A percentile compares a stretch with the other conserved stretches of the same genome.
phyloP scores from a whole-genome alignment of 306 rosid species.

The cucumber (Cucumis sativus) region DNA sequence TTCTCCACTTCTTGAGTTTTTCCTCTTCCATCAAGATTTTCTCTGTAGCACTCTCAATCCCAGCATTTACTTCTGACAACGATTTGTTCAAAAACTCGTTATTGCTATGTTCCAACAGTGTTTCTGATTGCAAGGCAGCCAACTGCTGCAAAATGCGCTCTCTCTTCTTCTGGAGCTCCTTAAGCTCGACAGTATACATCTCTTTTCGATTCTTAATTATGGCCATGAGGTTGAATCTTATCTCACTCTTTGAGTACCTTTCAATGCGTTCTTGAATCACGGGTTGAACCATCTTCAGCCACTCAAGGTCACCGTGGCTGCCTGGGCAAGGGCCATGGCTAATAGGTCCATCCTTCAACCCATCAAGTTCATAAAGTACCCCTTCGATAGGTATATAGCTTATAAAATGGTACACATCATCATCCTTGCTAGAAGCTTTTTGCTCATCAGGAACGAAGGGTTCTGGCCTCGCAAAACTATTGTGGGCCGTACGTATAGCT shows the following conservation, averaged over 20 bases:
- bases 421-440: conserved; percentile 77
- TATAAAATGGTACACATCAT: conserved; percentile 89
- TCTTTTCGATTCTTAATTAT: conserved; percentile 87
- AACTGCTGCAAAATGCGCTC: conserved; percentile 92
- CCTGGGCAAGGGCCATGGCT: conserved; percentile 92
- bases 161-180: conserved; percentile 96
- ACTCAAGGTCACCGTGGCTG: conserved; percentile 71
- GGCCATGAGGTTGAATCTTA: conserved; percentile 87
- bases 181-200: conserved; percentile 72
- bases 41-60: conserved; percentile 13
- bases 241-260: conserved; percentile 79
- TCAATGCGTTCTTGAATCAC: conserved; percentile 91
- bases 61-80: conserved; percentile 58
- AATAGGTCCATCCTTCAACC: conserved; percentile 93
- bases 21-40: conserved; percentile 68
- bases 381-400: conserved; percentile 94
- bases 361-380: conserved; percentile 88
- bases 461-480: conserved; percentile 95
- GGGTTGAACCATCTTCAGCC: conserved; percentile 89
- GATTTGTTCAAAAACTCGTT: conserved; percentile 71
- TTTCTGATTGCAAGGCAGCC: conserved; percentile 47
- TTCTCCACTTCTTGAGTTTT: conserved; percentile 84
- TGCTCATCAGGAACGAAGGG: conserved; percentile 93
- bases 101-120: conserved; percentile 37
- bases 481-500: conserved; percentile 83